phyloP scores from a whole-genome alignment of 805 yeast genomes.

The Wickerhamiella lipophila region DNA sequence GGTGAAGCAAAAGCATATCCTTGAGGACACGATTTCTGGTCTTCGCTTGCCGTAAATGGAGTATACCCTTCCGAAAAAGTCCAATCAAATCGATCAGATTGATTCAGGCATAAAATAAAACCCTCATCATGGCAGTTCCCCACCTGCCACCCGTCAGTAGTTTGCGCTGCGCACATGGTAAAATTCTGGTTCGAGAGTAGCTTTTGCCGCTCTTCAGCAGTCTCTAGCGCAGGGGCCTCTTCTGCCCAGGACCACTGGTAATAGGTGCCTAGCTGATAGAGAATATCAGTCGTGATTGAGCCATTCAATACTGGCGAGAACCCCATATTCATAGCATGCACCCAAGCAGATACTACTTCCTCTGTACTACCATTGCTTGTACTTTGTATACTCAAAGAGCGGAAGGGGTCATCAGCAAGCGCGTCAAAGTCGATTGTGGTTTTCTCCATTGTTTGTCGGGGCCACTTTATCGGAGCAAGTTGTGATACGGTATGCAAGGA shows the following conservation, averaged over 20 bases:
- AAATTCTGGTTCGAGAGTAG: slow-evolving; percentile 16
- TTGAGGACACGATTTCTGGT: slow-evolving; percentile 29
- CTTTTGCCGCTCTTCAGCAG: slow-evolving; percentile 14
- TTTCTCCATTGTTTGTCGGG: background rate
- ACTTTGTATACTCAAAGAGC: background rate
- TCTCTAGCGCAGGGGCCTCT: slow-evolving; percentile 35
- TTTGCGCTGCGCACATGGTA: slow-evolving; percentile 35
- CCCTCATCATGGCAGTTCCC: slow-evolving; percentile 49
- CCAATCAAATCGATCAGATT: slow-evolving; percentile 29
- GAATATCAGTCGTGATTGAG: slow-evolving; percentile 17
- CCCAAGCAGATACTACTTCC: slow-evolving; percentile 9
- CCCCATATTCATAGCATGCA: slow-evolving; percentile 39
- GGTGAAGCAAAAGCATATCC: slow-evolving; percentile 37
- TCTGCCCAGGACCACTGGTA: slow-evolving; percentile 68
- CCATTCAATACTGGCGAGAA: slow-evolving; percentile 49
- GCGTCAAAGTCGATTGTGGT: background rate
- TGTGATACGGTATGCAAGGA: background rate
- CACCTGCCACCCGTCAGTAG: slow-evolving; percentile 45
- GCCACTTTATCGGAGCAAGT: slow-evolving; percentile 1
- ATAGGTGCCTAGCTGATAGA: slow-evolving; percentile 23
- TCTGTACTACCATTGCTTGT: background rate
- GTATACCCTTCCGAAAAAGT: slow-evolving; percentile 30
- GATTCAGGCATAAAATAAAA: slow-evolving; percentile 44
- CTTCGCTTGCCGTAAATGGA: slow-evolving; percentile 32
- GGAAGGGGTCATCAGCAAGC: slow-evolving; percentile 3